Evolutionary conservation across 2,329 filamentous ascomycete species (phyloP).

Genomic region (Paramyrothecium sp.): DNA sequence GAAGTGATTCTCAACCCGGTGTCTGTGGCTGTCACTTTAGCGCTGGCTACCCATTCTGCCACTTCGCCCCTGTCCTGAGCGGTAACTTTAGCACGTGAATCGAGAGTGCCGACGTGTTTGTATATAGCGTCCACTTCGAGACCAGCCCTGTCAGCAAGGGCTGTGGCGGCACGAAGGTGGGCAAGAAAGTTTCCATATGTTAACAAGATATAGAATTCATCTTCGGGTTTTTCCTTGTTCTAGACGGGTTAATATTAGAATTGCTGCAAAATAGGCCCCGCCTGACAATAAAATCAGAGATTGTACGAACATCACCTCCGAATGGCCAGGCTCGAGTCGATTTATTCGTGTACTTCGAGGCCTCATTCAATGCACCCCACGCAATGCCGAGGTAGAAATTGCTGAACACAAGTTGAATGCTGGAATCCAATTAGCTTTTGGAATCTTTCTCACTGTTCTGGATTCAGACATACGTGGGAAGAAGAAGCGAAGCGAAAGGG

Average conservation of each 20-base stretch:
- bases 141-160: conserved; percentile 57
- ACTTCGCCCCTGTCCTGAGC: conserved; percentile 55
- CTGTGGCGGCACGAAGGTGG: conserved; percentile 57
- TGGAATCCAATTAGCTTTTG: conserved; percentile 12
- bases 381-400: conserved; percentile 67
- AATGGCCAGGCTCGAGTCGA: conserved; percentile 63
- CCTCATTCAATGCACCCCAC: conserved; percentile 54
- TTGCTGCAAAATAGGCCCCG: no score
- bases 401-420: conserved; percentile 63
- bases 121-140: conserved; percentile 47
- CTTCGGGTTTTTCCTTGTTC: conserved; percentile 54
- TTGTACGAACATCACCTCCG: conserved; percentile 44
- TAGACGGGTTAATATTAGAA: conserved; percentile 9
- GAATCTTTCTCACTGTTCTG: not conserved
- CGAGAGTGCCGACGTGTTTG: conserved; percentile 28
- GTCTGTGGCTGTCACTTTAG: conserved; percentile 63
- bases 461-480: conserved; percentile 48
- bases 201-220: conserved; percentile 65
- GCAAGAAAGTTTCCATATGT: conserved; percentile 64
- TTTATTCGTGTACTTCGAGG: conserved; percentile 53
- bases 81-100: conserved; percentile 42
- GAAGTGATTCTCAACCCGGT: conserved; percentile 55
- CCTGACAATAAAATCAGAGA: no score
- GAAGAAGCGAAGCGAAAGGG: conserved; percentile 54
- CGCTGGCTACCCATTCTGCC: conserved; percentile 61